Percentiles rank a stretch among this genome's conserved stretches.
Conservation (phyloP, 495 filamentous ascomycete species). For the Mycothermus thermophilus region DNA sequence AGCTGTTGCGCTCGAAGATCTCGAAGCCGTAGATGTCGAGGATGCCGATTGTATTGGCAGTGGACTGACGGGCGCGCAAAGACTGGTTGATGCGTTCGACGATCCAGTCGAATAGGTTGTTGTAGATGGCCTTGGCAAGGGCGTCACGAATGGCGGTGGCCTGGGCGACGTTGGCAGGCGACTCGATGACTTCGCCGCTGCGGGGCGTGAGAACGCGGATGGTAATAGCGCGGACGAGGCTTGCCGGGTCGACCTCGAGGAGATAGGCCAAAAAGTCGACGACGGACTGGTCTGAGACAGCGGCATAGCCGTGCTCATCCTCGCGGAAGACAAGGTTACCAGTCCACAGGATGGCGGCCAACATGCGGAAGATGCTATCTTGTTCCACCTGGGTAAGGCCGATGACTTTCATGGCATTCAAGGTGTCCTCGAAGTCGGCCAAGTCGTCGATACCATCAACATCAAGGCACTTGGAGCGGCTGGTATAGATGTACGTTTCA, state of each 20-base stretch:
- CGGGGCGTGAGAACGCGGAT: slow-evolving; percentile 80
- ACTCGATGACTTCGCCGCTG: slow-evolving; percentile 77
- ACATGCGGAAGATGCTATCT: slow-evolving; percentile 93
- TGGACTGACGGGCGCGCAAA: slow-evolving; percentile 59
- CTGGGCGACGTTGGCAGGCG: slow-evolving; percentile 79
- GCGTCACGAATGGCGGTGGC: slow-evolving; percentile 91
- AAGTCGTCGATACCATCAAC: slow-evolving; percentile 87
- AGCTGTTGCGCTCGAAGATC: slow-evolving; percentile 98
- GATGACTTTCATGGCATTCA: slow-evolving; percentile 91
- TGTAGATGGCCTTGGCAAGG: slow-evolving; percentile 85
- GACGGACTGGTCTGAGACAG: slow-evolving; percentile 72
- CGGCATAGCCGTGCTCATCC: slow-evolving; percentile 77
- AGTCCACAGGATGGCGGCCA: slow-evolving; percentile 85
- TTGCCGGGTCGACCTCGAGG: slow-evolving; percentile 68
- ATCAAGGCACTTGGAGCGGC: slow-evolving; percentile 82
- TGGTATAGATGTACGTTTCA: slow-evolving; percentile 90
- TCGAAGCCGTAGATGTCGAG: slow-evolving; percentile 99
- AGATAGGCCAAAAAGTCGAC: slow-evolving; percentile 91
- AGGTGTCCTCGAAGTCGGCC: slow-evolving; percentile 79
- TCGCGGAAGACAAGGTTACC: slow-evolving; percentile 85
- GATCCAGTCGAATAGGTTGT: slow-evolving; percentile 99
- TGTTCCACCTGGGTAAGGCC: slow-evolving; percentile 81
- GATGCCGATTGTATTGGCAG: slow-evolving; percentile 84
- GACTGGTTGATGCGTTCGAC: slow-evolving; percentile 85
- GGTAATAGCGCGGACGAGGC: slow-evolving; percentile 80